phyloP scores from a whole-genome alignment of 345 rosid genomes.

The Raphanus raphanistrum region DNA sequence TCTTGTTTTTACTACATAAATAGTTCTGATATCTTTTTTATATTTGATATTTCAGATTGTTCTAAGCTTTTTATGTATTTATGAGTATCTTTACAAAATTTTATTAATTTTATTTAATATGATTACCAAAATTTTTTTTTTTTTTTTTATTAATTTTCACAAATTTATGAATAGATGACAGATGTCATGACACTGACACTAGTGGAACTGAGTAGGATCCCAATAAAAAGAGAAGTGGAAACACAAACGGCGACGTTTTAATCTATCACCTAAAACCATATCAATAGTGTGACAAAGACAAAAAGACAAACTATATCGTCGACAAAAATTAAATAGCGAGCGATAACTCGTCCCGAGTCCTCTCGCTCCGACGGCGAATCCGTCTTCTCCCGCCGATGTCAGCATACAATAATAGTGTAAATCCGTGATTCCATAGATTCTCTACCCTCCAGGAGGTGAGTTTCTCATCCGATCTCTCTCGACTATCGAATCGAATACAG shows the following conservation, averaged over 20 bases:
- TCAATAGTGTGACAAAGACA: not conserved
- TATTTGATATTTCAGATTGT: too few species aligned
- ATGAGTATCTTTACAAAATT: too few species aligned
- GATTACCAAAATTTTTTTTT: too few species aligned
- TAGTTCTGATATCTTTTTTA: too few species aligned
- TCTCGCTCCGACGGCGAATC: conserved; percentile 29
- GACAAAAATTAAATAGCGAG: not conserved
- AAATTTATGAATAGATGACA: not conserved
- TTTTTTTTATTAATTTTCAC: not conserved
- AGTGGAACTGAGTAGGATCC: not conserved
- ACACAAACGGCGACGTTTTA: conserved; percentile 6
- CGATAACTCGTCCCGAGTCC: conserved; percentile 31
- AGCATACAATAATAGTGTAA: not conserved
- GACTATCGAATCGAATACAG: not conserved
- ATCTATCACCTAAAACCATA: not conserved
- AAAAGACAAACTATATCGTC: not conserved
- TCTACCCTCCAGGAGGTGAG: conserved; percentile 34
- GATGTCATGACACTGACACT: not conserved
- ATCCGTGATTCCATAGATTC: conserved; percentile 23
- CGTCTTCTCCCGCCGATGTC: conserved; percentile 15
- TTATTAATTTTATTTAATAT: too few species aligned
- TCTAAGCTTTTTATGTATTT: too few species aligned
- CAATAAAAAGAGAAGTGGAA: not conserved
- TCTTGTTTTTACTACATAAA: too few species aligned
- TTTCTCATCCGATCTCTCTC: conserved; percentile 24